Evolutionary conservation across 202 grass and related monocot genomes (phyloP).

Genomic region (Miscanthus sacchariflorus): DNA sequence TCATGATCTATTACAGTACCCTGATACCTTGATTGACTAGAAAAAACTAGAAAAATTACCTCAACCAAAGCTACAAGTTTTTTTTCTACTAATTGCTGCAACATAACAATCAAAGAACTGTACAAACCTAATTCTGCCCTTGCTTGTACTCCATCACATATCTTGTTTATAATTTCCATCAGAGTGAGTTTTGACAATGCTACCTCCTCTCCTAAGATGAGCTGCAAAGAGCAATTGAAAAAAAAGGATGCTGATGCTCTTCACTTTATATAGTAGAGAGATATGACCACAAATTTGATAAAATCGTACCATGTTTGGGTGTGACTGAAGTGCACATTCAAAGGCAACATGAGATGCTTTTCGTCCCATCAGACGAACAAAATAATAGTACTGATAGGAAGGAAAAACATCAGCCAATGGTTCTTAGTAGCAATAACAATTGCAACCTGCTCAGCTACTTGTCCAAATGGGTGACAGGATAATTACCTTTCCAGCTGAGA

Average conservation of each 20-base stretch:
- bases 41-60: background rate
- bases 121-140: constrained; percentile 76
- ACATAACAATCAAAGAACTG: constrained; percentile 20
- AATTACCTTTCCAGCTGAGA: constrained; percentile 88
- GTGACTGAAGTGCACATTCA: constrained; percentile 94
- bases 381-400: constrained; percentile 87
- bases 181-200: constrained; percentile 93
- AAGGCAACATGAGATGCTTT: constrained; percentile 94
- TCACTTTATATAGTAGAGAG: background rate
- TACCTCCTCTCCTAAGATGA: constrained; percentile 96
- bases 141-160: constrained; percentile 86
- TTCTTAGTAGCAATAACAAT: background rate
- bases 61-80: background rate
- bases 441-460: background rate
- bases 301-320: constrained; percentile 90
- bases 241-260: background rate
- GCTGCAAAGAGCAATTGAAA: constrained; percentile 46
- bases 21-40: constrained; percentile 19
- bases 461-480: background rate
- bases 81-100: background rate
- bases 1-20: background rate
- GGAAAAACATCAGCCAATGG: background rate
- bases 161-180: constrained; percentile 83
- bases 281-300: background rate
- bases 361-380: constrained; percentile 92